phyloP scores from a whole-genome alignment of 371 early-diverging fungal species.

The Mortierella sp. region DNA sequence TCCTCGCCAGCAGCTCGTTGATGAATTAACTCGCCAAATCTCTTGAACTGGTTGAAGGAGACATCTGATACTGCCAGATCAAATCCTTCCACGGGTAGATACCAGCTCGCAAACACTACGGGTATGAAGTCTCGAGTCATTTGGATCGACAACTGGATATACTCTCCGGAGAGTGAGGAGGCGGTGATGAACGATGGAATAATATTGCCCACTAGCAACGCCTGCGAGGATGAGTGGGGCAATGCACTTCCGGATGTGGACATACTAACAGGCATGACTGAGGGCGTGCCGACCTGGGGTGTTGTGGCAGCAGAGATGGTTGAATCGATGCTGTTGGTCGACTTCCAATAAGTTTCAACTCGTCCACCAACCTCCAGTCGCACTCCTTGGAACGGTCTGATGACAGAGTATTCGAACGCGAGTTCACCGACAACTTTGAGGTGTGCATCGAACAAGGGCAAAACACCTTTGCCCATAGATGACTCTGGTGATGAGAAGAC shows the following conservation, averaged over 20 bases:
- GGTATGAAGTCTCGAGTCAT: slow-evolving; percentile 90
- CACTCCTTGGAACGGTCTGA: slow-evolving; percentile 89
- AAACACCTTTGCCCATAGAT: slow-evolving; percentile 55
- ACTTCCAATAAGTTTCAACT: slow-evolving; percentile 97
- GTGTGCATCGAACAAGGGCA: slow-evolving; percentile 88
- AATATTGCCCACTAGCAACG: slow-evolving; percentile 45
- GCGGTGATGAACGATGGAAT: slow-evolving; percentile 86
- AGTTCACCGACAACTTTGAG: slow-evolving; percentile 92
- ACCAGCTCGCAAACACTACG: slow-evolving; percentile 84
- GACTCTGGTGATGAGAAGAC: slow-evolving; percentile 61
- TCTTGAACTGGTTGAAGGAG: slow-evolving; percentile 66
- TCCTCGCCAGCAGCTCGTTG: slow-evolving; percentile 36
- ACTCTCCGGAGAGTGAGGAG: slow-evolving; percentile 79
- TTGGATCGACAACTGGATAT: slow-evolving; percentile 89
- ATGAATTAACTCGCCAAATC: slow-evolving; percentile 57
- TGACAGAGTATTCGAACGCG: slow-evolving; percentile 80
- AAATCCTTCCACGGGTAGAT: slow-evolving; percentile 65
- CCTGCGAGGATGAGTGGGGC: slow-evolving; percentile 28
- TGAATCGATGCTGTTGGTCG: slow-evolving; percentile 73
- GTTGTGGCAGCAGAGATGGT: slow-evolving; percentile 13
- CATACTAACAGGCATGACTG: slow-evolving; percentile 25
- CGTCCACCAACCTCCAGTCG: slow-evolving; percentile 92
- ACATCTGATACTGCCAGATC: slow-evolving; percentile 71
- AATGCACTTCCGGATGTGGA: slow-evolving; percentile 31
- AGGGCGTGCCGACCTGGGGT: slow-evolving; percentile 45